A percentile compares a stretch with the other conserved stretches of the same genome.
phyloP scores from a whole-genome alignment of 1,139 yeast species.

The Candida anutae region DNA sequence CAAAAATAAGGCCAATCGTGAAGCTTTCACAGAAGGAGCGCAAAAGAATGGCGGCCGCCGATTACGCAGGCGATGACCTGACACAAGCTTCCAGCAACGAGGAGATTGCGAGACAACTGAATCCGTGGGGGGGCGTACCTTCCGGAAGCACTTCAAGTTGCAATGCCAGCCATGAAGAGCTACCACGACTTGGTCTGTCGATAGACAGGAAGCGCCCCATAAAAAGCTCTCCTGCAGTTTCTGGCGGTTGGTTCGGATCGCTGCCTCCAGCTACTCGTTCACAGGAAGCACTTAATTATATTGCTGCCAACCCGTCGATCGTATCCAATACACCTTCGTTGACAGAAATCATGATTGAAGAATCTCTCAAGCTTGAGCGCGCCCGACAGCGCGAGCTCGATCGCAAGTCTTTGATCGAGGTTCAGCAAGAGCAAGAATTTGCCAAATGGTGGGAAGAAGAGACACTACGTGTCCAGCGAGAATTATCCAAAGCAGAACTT shows the following conservation, averaged over 20 bases:
- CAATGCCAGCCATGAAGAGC: background rate
- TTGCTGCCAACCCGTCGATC: background rate
- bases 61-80: background rate
- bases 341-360: slow-evolving; percentile 37
- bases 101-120: slow-evolving; percentile 1
- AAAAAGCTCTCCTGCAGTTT: background rate
- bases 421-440: slow-evolving; percentile 75
- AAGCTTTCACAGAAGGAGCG: slow-evolving; percentile 48
- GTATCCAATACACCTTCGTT: slow-evolving; percentile 15
- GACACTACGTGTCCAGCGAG: slow-evolving; percentile 48
- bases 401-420: slow-evolving; percentile 49
- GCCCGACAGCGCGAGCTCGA: slow-evolving; percentile 20
- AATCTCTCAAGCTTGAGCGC: slow-evolving; percentile 38
- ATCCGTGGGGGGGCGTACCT: slow-evolving; percentile 8
- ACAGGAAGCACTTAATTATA: background rate
- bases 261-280: background rate
- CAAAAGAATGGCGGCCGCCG: slow-evolving; percentile 11
- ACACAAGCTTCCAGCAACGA: background rate
- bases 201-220: background rate
- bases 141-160: background rate
- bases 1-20: slow-evolving; percentile 27
- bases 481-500: slow-evolving; percentile 6
- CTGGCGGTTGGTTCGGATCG: background rate
- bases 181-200: background rate
- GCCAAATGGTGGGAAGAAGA: slow-evolving; percentile 81